phyloP scores from a whole-genome alignment of 2,329 filamentous ascomycete species.

The Cryphonectria japonica region DNA sequence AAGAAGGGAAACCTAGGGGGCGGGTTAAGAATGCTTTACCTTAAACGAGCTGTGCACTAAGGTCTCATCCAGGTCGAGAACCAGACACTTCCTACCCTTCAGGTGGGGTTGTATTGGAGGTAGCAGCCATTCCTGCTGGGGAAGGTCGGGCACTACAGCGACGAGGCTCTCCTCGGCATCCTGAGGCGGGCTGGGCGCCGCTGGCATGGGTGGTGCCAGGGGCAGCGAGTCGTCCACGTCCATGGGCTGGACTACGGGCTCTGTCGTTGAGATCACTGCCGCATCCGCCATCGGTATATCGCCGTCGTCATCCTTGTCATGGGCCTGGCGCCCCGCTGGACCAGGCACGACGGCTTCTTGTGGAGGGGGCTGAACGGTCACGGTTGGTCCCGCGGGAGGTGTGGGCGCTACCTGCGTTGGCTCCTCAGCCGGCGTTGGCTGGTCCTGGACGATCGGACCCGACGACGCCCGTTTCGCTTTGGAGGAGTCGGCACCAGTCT shows the following conservation, averaged over 20 bases:
- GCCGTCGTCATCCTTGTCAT: slow-evolving; percentile 55
- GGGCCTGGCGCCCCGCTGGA: slow-evolving; percentile 24
- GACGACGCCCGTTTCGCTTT: slow-evolving; percentile 52
- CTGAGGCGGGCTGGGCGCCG: slow-evolving; percentile 40
- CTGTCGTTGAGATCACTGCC: slow-evolving; percentile 43
- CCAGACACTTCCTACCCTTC: slow-evolving; percentile 88
- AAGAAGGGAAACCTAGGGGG: neutral
- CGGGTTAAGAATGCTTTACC: slow-evolving; percentile 53
- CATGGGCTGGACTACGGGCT: slow-evolving; percentile 24
- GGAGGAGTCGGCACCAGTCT: slow-evolving; percentile 41
- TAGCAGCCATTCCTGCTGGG: slow-evolving; percentile 71
- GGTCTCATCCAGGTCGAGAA: slow-evolving; percentile 94
- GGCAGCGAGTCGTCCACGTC: slow-evolving; percentile 46
- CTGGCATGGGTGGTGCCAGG: slow-evolving; percentile 50
- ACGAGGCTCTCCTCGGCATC: slow-evolving; percentile 47
- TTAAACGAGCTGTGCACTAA: slow-evolving; percentile 99
- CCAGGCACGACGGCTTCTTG: slow-evolving; percentile 26
- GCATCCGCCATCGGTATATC: slow-evolving; percentile 72
- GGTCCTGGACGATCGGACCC: slow-evolving; percentile 52
- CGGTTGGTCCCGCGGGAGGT: slow-evolving; percentile 41
- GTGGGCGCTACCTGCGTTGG: slow-evolving; percentile 50
- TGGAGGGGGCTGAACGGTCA: slow-evolving; percentile 47
- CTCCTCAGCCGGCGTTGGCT: slow-evolving; percentile 49
- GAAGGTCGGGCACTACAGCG: slow-evolving; percentile 46
- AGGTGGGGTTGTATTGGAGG: slow-evolving; percentile 81